Percentiles rank a stretch among this genome's conserved stretches.
phyloP scores from a whole-genome alignment of 768 basidiomycete species.

The Leccinum ochraceum region DNA sequence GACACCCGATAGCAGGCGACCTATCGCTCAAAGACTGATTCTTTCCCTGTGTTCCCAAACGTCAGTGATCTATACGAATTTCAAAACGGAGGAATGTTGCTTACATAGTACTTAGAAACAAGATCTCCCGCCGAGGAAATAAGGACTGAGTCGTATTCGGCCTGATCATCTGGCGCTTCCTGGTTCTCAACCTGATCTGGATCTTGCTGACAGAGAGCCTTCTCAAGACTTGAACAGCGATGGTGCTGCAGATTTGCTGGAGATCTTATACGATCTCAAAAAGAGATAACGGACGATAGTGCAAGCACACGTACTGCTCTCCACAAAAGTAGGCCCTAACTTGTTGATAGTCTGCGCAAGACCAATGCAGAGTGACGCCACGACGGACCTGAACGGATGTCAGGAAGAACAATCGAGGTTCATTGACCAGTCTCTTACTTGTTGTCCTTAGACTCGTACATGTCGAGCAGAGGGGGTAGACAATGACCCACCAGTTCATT shows the following conservation, averaged over 20 bases:
- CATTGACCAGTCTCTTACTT: slow-evolving; percentile 61
- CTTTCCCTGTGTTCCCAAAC: slow-evolving; percentile 57
- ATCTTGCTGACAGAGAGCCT: slow-evolving; percentile 95
- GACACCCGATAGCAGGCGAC: slow-evolving; percentile 88
- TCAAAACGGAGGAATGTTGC: slow-evolving; percentile 30
- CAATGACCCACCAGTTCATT: slow-evolving; percentile 77
- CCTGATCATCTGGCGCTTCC: slow-evolving; percentile 84
- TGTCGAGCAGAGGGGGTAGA: slow-evolving; percentile 74
- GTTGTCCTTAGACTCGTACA: slow-evolving; percentile 95
- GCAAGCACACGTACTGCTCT: slow-evolving; percentile 57
- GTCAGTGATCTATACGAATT: not conserved
- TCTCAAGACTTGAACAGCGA: slow-evolving; percentile 85
- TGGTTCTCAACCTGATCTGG: slow-evolving; percentile 90
- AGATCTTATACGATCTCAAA: slow-evolving; percentile 49
- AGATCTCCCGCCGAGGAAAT: slow-evolving; percentile 94
- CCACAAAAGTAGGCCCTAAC: slow-evolving; percentile 85
- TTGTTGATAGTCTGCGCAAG: slow-evolving; percentile 92
- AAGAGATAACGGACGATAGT: not conserved
- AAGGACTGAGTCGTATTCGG: slow-evolving; percentile 95
- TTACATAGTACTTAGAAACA: slow-evolving; percentile 91
- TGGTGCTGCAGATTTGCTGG: slow-evolving; percentile 68
- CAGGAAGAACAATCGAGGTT: slow-evolving; percentile 12
- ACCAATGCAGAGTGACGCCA: slow-evolving; percentile 81
- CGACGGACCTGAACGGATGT: slow-evolving; percentile 65
- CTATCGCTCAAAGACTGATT: slow-evolving; percentile 87